Evolutionary conservation across 164 flowering plant species (phyloP).

Genomic region (Malania oleifera): DNA sequence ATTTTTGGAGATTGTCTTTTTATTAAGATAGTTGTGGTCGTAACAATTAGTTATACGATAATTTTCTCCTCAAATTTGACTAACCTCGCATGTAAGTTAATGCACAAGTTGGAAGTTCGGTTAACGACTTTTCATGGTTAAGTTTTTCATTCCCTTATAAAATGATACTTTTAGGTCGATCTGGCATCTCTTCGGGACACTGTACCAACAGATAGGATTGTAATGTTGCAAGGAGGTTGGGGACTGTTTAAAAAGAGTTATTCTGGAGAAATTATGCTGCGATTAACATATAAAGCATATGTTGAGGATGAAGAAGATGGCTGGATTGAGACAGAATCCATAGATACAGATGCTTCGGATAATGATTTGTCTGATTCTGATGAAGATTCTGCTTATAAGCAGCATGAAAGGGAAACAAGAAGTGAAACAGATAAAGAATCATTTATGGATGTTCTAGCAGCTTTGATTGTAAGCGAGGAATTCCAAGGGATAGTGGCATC

Average conservation of each 20-base stretch:
- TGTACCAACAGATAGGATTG: constrained; percentile 84
- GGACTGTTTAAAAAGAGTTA: constrained; percentile 52
- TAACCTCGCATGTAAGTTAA: no score
- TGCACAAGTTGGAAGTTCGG: no score
- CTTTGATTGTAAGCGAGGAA: constrained; percentile 89
- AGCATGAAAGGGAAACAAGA: constrained; percentile 13
- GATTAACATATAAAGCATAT: constrained; percentile 91
- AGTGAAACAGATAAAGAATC: constrained; percentile 57
- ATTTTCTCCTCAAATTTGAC: no score
- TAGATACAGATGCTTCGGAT: constrained; percentile 56
- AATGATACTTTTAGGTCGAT: constrained; percentile 55
- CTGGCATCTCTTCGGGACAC: constrained; percentile 83
- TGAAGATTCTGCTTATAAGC: constrained; percentile 31
- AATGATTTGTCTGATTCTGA: constrained; percentile 69
- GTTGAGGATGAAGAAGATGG: constrained; percentile 99
- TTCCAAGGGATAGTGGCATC: constrained; percentile 90
- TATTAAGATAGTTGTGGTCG: no score
- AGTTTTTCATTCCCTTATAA: not conserved
- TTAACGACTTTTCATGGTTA: not conserved
- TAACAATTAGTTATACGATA: no score
- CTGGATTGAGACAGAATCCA: constrained; percentile 21
- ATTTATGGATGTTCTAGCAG: constrained; percentile 87
- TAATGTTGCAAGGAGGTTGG: constrained; percentile 73
- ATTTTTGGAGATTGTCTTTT: no score
- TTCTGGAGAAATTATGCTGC: constrained; percentile 77